Evolutionary conservation across 1,284 basidiomycete species (phyloP), one percentile per base, ranked within the genome.

Genomic region (Volvariella volvacea): DNA sequence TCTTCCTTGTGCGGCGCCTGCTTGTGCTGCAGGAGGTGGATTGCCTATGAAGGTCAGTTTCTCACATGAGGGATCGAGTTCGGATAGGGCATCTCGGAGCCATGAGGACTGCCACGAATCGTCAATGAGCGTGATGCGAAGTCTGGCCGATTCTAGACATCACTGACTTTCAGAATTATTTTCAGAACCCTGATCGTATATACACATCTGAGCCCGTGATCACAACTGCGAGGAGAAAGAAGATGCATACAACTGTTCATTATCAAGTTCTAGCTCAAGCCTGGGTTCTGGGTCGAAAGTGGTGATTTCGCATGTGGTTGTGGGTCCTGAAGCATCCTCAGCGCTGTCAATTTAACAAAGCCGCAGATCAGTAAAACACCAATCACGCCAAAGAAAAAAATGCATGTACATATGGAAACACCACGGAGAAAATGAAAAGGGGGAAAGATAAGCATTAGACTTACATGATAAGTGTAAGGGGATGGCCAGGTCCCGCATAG

Each of bases 51-150:
- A 81, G 0, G 86, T 88, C 16, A 96, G 70, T 48, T 82, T 86
- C 34, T 88, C 82, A 56, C 85, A 91, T 0, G 87, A 83, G 7
- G 88, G 76, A 51, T 94, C 92, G 12, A 95, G 71, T 59, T 95
- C 92, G 12, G 83, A 82, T n/a, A 96, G 74, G 0, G 92, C 92
- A 51, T 94, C 91, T 39, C 87, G 81, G 33, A 96, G 80, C 89
- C 90, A 93, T 4, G 85, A 90, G 9, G 92, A 93, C 86, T 89
- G 56, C 2, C 25, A 28, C 25, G 6, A 42, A 30, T 28, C 30
- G 21, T 14, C 16, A 41, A 31, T 28, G 4, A n/a, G 12, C 25
- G 20, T 30, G 20, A 17, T 9, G 6, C 6, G 25, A 19, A 34
- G 16, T 17, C 4, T 7, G 25, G 16, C 21, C 20, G 3, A n/a